phyloP scores from a whole-genome alignment of 495 filamentous ascomycete genomes.

The Penicillium samsonianum region DNA sequence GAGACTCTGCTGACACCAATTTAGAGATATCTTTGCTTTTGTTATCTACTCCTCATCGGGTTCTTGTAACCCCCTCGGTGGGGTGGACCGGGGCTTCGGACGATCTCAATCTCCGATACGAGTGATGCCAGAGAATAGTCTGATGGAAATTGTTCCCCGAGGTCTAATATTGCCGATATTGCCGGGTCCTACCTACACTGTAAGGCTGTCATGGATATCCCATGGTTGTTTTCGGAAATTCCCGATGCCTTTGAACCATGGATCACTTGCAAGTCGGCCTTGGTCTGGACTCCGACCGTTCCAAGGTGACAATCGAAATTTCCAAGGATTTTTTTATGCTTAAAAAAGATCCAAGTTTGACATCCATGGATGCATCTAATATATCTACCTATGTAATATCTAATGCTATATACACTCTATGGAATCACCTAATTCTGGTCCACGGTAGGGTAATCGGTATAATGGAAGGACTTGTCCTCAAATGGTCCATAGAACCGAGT shows the following conservation, averaged over 20 bases:
- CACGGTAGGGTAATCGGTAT: slow-evolving; percentile 33
- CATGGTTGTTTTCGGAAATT: background rate
- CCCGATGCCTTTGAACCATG: background rate
- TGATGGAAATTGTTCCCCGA: too few species aligned
- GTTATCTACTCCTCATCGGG: too few species aligned
- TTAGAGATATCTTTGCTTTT: too few species aligned
- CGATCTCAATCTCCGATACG: too few species aligned
- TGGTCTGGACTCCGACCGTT: background rate
- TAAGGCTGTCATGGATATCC: too few species aligned
- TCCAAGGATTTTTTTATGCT: background rate
- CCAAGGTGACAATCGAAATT: background rate
- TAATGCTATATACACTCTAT: background rate
- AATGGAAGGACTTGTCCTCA: slow-evolving; percentile 37
- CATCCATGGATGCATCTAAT: too few species aligned
- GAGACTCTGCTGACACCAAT: too few species aligned
- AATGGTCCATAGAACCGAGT: slow-evolving; percentile 59
- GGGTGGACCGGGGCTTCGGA: too few species aligned
- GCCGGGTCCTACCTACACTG: too few species aligned
- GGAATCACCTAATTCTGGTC: background rate
- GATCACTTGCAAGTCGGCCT: background rate
- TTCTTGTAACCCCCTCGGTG: too few species aligned
- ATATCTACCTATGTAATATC: background rate
- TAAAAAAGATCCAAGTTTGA: background rate
- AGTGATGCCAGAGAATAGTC: too few species aligned
- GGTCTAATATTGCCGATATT: too few species aligned